Conservation (phyloP, 2,329 filamentous ascomycete species). For the Colletotrichum godetiae region DNA sequence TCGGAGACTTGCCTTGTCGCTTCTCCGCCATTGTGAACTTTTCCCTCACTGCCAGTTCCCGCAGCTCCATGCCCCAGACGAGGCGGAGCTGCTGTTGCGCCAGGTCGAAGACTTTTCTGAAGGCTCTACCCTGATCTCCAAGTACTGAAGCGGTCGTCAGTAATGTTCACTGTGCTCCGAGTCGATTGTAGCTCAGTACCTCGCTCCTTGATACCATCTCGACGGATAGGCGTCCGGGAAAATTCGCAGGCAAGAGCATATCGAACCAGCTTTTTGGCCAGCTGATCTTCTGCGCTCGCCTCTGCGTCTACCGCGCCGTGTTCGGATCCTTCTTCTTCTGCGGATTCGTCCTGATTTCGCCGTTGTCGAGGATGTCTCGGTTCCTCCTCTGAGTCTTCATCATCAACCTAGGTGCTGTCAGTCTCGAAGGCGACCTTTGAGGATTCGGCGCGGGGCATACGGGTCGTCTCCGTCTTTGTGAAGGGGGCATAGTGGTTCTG, state of each 20-base stretch:
- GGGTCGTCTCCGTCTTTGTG: conserved; percentile 45
- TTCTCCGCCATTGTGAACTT: conserved; percentile 83
- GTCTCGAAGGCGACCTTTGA: not conserved
- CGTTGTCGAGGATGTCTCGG: conserved; percentile 47
- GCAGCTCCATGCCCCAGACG: conserved; percentile 93
- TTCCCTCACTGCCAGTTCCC: conserved; percentile 83
- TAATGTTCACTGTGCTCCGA: not conserved
- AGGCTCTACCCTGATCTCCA: conserved; percentile 75
- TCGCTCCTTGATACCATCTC: conserved; percentile 73
- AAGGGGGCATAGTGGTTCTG: conserved; percentile 43
- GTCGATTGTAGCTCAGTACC: conserved; percentile 51
- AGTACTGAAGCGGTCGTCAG: conserved; percentile 66
- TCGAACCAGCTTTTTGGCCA: conserved; percentile 75
- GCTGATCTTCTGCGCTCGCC: conserved; percentile 57
- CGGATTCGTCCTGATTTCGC: conserved; percentile 42
- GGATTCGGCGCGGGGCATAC: conserved; percentile 39
- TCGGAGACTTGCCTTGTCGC: conserved; percentile 70
- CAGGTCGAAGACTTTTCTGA: conserved; percentile 80
- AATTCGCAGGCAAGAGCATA: conserved; percentile 76
- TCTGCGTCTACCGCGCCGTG: conserved; percentile 49
- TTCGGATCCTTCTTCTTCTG: conserved; percentile 48
- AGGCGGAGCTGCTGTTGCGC: conserved; percentile 78
- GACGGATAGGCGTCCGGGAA: conserved; percentile 67
- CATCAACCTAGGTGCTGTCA: conserved; percentile 39
- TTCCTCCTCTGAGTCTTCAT: conserved; percentile 47